A percentile compares a stretch with the other conserved stretches of the same genome.
These are phyloP conservation scores for Coemansia sp. DNA, from an alignment of 371 early-diverging fungal genomes.

Conservation along the genomic window DNA sequence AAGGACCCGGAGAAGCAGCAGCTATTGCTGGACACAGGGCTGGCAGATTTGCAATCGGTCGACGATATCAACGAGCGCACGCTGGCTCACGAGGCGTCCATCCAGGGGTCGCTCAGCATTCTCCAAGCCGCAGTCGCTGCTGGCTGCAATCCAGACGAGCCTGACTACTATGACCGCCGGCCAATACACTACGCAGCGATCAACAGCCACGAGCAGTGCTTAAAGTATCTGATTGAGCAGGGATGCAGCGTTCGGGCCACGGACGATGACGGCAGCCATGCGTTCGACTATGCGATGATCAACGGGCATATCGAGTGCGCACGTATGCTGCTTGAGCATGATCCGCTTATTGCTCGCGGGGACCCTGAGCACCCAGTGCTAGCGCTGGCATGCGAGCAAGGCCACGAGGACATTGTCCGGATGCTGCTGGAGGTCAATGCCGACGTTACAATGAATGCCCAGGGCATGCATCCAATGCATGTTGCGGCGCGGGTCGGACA, in stretches of 20 bases:
- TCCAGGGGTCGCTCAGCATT: slow-evolving; percentile 51
- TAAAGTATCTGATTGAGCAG: slow-evolving; percentile 62
- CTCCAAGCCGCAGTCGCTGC: slow-evolving; percentile 37
- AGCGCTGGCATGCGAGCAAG: slow-evolving; percentile 84
- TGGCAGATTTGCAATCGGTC: slow-evolving; percentile 56
- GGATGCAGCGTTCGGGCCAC: slow-evolving; percentile 62
- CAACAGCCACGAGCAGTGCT: slow-evolving; percentile 76
- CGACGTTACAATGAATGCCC: slow-evolving; percentile 56
- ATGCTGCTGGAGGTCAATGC: slow-evolving; percentile 70
- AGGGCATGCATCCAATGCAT: slow-evolving; percentile 85
- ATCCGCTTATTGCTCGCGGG: slow-evolving; percentile 11
- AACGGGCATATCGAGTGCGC: slow-evolving; percentile 77
- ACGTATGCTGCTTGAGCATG: slow-evolving; percentile 63
- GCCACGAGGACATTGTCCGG: slow-evolving; percentile 79
- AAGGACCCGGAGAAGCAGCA: slow-evolving; percentile 58
- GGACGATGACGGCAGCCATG: slow-evolving; percentile 88
- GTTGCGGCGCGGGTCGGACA: slow-evolving; percentile 86
- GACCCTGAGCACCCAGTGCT: slow-evolving; percentile 68
- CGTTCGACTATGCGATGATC: slow-evolving; percentile 81
- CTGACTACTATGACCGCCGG: slow-evolving; percentile 84
- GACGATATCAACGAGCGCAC: slow-evolving; percentile 92
- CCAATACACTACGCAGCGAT: slow-evolving; percentile 91
- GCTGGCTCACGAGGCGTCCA: slow-evolving; percentile 85
- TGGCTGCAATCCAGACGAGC: slow-evolving; percentile 65
- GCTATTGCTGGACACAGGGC: slow-evolving; percentile 60